phyloP scores from a whole-genome alignment of 2,329 filamentous ascomycete species.

The Colletotrichum nymphaeae region DNA sequence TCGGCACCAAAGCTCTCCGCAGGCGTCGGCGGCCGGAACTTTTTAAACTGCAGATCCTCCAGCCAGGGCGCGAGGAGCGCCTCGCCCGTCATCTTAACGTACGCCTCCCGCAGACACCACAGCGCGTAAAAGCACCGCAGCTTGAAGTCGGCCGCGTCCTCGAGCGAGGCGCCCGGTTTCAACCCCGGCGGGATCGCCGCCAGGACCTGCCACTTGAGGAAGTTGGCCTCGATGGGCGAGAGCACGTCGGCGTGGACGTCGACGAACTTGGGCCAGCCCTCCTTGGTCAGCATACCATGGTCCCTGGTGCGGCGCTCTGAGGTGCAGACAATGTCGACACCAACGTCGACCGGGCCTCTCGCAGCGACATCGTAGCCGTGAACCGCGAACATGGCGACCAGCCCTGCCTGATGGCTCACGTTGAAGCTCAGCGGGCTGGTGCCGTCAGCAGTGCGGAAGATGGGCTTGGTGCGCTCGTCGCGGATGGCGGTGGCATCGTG shows the following conservation, averaged over 20 bases:
- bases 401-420: conserved; percentile 80
- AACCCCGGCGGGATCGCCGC: conserved; percentile 38
- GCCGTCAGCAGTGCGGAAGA: conserved; percentile 61
- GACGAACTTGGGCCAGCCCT: conserved; percentile 75
- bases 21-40: conserved; percentile 66
- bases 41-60: conserved; percentile 74
- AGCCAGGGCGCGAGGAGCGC: conserved; percentile 81
- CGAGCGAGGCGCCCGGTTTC: conserved; percentile 41
- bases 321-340: conserved; percentile 82
- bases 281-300: conserved; percentile 60
- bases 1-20: conserved; percentile 45
- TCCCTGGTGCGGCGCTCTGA: conserved; percentile 75
- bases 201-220: conserved; percentile 65
- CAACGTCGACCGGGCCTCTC: conserved; percentile 60
- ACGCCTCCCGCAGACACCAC: conserved; percentile 84
- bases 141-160: conserved; percentile 66
- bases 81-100: conserved; percentile 86
- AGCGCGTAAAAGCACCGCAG: conserved; percentile 80
- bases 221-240: conserved; percentile 67
- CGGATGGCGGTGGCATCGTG: conserved; percentile 65
- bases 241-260: conserved; percentile 80
- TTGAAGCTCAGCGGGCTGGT: conserved; percentile 73
- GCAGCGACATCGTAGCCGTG: conserved; percentile 41
- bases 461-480: conserved; percentile 65
- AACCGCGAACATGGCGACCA: conserved; percentile 75